Conservation (phyloP, 345 rosid species). For the Linum trigynum region DNA sequence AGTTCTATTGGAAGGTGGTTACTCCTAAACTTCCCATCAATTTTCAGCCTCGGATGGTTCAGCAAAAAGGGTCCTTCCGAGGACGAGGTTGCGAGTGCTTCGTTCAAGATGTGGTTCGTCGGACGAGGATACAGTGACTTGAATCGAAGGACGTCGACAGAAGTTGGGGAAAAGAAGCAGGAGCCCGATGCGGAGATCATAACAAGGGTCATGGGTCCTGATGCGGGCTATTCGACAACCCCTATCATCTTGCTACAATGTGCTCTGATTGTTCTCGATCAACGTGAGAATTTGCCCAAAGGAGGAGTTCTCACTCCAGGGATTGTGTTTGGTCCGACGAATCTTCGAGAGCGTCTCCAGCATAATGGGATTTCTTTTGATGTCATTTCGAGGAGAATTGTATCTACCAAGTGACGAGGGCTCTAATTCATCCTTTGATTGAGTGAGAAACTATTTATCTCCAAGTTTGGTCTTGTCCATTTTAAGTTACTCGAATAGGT, state of each 20-base stretch:
- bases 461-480: too few relatives aligned
- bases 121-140: slow-evolving; percentile 18
- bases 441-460: too few relatives aligned
- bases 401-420: too few relatives aligned
- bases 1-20: slow-evolving; percentile 15
- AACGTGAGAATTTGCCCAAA: slow-evolving; percentile 41
- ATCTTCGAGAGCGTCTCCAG: slow-evolving; percentile 56
- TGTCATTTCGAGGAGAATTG: slow-evolving; percentile 47
- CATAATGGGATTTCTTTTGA: slow-evolving; percentile 16
- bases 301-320: too few relatives aligned
- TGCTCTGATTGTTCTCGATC: slow-evolving; percentile 33
- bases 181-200: slow-evolving; percentile 22
- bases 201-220: slow-evolving; percentile 16
- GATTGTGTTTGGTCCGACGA: slow-evolving; percentile 37
- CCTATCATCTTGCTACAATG: slow-evolving; percentile 31
- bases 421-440: too few relatives aligned
- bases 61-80: slow-evolving; percentile 27
- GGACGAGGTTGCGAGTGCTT: slow-evolving; percentile 66
- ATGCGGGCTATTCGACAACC: slow-evolving; percentile 70
- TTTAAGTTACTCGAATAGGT: too few relatives aligned
- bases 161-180: slow-evolving; percentile 19
- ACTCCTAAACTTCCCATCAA: too few relatives aligned
- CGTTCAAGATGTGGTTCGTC: slow-evolving; percentile 85
- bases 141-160: slow-evolving; percentile 36
- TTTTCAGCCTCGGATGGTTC: too few relatives aligned